phyloP scores from a whole-genome alignment of 2,329 filamentous ascomycete genomes.

The Plectosphaerella cucumerina region DNA sequence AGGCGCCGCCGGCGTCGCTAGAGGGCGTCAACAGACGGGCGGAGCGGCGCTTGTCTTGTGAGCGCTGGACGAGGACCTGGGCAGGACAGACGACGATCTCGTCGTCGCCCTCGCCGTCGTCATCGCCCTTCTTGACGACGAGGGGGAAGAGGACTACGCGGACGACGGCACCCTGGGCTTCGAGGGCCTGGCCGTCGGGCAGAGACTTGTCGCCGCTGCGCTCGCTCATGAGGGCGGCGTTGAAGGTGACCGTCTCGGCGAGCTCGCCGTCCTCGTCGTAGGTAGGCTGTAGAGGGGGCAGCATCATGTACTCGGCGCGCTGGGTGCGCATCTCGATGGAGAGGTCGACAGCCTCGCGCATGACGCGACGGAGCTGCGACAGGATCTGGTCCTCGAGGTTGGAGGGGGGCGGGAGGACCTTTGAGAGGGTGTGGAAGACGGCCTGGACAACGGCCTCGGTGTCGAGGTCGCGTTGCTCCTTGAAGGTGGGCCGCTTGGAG shows the following conservation, averaged over 20 bases:
- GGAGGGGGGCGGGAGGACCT: slow-evolving; percentile 80
- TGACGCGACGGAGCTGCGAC: slow-evolving; percentile 79
- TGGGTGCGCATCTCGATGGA: slow-evolving; percentile 97
- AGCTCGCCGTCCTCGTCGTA: slow-evolving; percentile 93
- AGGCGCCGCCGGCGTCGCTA: slow-evolving; percentile 48
- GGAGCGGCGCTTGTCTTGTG: slow-evolving; percentile 30
- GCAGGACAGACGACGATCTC: slow-evolving; percentile 95
- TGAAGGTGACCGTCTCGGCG: slow-evolving; percentile 83
- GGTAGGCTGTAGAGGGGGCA: slow-evolving; percentile 88
- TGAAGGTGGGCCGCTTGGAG: slow-evolving; percentile 74
- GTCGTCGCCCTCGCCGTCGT: slow-evolving; percentile 80
- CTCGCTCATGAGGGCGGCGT: slow-evolving; percentile 92
- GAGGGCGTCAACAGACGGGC: slow-evolving; percentile 38
- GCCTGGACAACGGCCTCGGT: slow-evolving; percentile 94
- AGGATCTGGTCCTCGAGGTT: slow-evolving; percentile 78
- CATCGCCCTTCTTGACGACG: slow-evolving; percentile 93
- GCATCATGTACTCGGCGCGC: slow-evolving; percentile 96
- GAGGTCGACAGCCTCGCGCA: slow-evolving; percentile 82
- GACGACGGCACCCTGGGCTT: slow-evolving; percentile 71
- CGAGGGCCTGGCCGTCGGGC: slow-evolving; percentile 69
- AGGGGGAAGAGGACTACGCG: slow-evolving; percentile 93
- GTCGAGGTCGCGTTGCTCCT: slow-evolving; percentile 77
- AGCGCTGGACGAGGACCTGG: slow-evolving; percentile 75
- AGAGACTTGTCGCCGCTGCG: slow-evolving; percentile 59
- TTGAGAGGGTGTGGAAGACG: slow-evolving; percentile 75